A percentile compares a stretch with the other conserved stretches of the same genome.
phyloP scores from a whole-genome alignment of 352 stramenopile species.

The Globisporangium iwayamae region DNA sequence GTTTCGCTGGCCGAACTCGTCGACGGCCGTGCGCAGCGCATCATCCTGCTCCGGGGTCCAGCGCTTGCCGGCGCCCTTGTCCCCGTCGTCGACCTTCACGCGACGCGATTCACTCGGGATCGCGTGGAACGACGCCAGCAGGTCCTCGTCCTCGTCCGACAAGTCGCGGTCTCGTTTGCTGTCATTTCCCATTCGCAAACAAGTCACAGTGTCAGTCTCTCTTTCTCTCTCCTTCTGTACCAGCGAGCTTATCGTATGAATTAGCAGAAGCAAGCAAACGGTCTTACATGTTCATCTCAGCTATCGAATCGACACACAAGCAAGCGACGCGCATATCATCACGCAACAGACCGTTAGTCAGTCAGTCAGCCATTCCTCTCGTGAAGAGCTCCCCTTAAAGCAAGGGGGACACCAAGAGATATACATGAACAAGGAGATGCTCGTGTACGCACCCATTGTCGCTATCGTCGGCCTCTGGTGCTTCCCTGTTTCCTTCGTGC shows the following conservation, averaged over 20 bases:
- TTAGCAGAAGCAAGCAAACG: neutral
- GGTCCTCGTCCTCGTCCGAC: conserved; percentile 24
- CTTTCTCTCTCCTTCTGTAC: neutral
- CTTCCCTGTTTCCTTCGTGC: neutral
- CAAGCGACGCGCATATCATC: neutral
- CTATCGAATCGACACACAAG: neutral
- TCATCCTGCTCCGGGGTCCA: conserved; percentile 79
- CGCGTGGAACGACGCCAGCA: conserved; percentile 49
- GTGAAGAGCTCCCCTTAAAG: neutral
- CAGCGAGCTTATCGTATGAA: neutral
- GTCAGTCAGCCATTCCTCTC: neutral
- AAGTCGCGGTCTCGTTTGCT: conserved; percentile 10
- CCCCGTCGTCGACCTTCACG: conserved; percentile 39
- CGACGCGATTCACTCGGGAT: conserved; percentile 51
- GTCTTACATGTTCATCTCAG: conserved; percentile 8
- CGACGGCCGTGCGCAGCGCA: conserved; percentile 60
- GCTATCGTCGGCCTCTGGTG: no score
- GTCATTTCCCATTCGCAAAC: neutral
- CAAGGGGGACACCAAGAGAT: neutral
- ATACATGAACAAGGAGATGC: neutral
- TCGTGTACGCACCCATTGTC: neutral
- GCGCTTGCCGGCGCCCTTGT: conserved; percentile 47
- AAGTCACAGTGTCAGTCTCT: neutral
- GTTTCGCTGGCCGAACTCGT: conserved; percentile 76
- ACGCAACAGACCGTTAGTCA: neutral